Percentiles rank a stretch among this genome's conserved stretches.
Conservation (phyloP, 1,284 basidiomycete species). For the Anthracocystis walkeri region DNA sequence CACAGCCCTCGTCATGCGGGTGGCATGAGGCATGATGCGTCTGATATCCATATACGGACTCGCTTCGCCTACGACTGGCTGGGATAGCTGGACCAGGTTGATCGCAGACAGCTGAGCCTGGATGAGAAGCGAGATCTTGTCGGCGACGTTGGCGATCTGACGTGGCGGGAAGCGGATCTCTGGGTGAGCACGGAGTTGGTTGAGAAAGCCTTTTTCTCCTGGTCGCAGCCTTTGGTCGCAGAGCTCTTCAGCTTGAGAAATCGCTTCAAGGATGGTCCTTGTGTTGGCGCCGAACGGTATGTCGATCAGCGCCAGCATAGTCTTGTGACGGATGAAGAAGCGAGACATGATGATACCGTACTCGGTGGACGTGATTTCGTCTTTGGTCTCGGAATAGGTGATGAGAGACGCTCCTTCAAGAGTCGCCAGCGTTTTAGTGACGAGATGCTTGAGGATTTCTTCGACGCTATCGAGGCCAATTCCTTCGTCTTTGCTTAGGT, state of each 20-base stretch:
- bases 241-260: slow-evolving; percentile 66
- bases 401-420: slow-evolving; percentile 42
- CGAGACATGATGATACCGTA: slow-evolving; percentile 60
- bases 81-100: slow-evolving; percentile 41
- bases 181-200: slow-evolving; percentile 29
- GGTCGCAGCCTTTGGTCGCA: slow-evolving; percentile 62
- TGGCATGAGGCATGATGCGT: slow-evolving; percentile 45
- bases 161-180: slow-evolving; percentile 61
- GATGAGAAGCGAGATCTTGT: slow-evolving; percentile 60
- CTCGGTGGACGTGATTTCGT: slow-evolving; percentile 41
- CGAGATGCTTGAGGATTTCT: slow-evolving; percentile 40
- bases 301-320: slow-evolving; percentile 48
- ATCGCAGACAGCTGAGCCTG: slow-evolving; percentile 54
- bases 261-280: slow-evolving; percentile 38
- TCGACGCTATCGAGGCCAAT: slow-evolving; percentile 41
- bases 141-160: slow-evolving; percentile 41
- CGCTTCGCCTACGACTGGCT: slow-evolving; percentile 24
- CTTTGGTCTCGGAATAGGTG: slow-evolving; percentile 3
- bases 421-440: slow-evolving; percentile 25
- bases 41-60: slow-evolving; percentile 39
- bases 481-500: slow-evolving; percentile 40
- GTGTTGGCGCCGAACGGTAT: slow-evolving; percentile 22
- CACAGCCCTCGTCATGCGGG: slow-evolving; percentile 45
- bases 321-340: slow-evolving; percentile 54
- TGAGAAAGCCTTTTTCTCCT: slow-evolving; percentile 66